Percentiles rank a stretch among this genome's conserved stretches.
Conservation (phyloP, 1,284 basidiomycete species). For the Phylloboletellus chloephorus region DNA sequence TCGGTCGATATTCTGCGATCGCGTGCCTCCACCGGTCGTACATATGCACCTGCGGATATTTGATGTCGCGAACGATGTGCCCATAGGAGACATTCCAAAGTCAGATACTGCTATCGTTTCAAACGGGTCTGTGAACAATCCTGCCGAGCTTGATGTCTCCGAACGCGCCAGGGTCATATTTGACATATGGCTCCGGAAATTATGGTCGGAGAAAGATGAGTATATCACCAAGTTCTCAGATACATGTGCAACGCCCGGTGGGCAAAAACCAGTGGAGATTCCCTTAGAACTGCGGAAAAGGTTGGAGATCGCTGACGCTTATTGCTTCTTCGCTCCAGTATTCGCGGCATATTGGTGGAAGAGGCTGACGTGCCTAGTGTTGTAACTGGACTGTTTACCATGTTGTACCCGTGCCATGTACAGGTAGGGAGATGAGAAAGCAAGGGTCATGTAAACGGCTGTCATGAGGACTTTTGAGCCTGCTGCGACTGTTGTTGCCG, state of each 20-base stretch:
- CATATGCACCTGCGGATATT: slow-evolving; percentile 84
- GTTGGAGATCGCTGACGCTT: slow-evolving; percentile 58
- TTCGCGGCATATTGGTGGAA: slow-evolving; percentile 49
- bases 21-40: slow-evolving; percentile 78
- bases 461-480: slow-evolving; percentile 21
- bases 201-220: slow-evolving; percentile 84
- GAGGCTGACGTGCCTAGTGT: slow-evolving; percentile 29
- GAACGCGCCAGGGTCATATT: slow-evolving; percentile 67
- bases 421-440: slow-evolving; percentile 4
- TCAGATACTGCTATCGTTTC: slow-evolving; percentile 34
- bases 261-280: slow-evolving; percentile 42
- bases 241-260: slow-evolving; percentile 37
- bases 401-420: slow-evolving; percentile 15
- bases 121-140: slow-evolving; percentile 26
- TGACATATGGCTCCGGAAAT: slow-evolving; percentile 74
- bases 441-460: neutral
- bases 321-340: slow-evolving; percentile 65
- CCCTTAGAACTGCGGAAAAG: slow-evolving; percentile 51
- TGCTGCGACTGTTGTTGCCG: slow-evolving; percentile 41
- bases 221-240: slow-evolving; percentile 62
- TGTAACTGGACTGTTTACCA: slow-evolving; percentile 17
- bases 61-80: slow-evolving; percentile 58
- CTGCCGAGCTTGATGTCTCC: slow-evolving; percentile 57
- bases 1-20: slow-evolving; percentile 80
- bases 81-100: slow-evolving; percentile 54